phyloP scores from a whole-genome alignment of 352 stramenopile genomes.

The Phytophthora ohioensis region DNA sequence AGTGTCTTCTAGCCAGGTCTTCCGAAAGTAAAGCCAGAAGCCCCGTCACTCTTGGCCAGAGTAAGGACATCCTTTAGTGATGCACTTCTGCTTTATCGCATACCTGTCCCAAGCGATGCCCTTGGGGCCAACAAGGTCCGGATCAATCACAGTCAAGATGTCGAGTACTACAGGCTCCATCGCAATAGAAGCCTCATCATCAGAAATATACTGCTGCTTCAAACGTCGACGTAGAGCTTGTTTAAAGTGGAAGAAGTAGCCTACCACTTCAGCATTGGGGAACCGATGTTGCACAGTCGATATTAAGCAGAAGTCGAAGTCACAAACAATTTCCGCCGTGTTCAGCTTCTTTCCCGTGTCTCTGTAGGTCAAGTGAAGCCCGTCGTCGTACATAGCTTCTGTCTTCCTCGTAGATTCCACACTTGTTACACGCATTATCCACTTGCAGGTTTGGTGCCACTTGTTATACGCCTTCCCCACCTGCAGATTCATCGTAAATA shows the following conservation, averaged over 20 bases:
- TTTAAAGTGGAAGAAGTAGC: slow-evolving; percentile 25
- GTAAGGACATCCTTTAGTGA: background rate
- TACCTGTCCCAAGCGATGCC: slow-evolving; percentile 17
- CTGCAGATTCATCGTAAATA: too few relatives aligned
- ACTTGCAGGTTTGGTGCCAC: too few relatives aligned
- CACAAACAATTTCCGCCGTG: slow-evolving; percentile 4
- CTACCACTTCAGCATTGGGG: slow-evolving; percentile 12
- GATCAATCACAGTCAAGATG: background rate
- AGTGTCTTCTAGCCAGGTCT: slow-evolving; percentile 19
- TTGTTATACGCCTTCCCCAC: too few relatives aligned
- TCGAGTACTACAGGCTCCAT: slow-evolving; percentile 9
- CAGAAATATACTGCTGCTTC: background rate
- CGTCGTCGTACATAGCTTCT: background rate
- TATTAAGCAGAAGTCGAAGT: slow-evolving; percentile 16
- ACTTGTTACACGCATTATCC: too few relatives aligned
- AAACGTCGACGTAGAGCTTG: slow-evolving; percentile 9
- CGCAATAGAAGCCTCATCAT: background rate
- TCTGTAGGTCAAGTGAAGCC: background rate
- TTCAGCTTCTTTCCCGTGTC: background rate
- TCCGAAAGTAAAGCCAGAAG: slow-evolving; percentile 29
- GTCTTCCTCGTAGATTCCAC: background rate
- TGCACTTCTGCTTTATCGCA: slow-evolving; percentile 9
- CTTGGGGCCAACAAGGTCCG: slow-evolving; percentile 1
- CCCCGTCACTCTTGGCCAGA: background rate
- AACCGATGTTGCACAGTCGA: background rate